phyloP scores from a whole-genome alignment of 306 rosid species.

The Senna tora region DNA sequence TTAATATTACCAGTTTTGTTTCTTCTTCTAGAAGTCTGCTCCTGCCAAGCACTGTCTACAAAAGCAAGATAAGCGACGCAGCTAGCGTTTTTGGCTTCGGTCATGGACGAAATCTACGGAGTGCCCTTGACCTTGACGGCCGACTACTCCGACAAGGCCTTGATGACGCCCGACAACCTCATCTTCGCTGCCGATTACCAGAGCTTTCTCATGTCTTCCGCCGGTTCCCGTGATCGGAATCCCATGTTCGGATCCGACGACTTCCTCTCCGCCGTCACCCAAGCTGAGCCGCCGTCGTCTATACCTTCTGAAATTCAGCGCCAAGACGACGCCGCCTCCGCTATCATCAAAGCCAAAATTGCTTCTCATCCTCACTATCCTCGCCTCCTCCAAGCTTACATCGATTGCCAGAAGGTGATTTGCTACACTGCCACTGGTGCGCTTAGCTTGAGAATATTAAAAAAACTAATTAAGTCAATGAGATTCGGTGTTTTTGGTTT shows the following conservation, averaged over 20 bases:
- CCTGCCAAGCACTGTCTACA: neutral
- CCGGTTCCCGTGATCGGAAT: constrained; percentile 44
- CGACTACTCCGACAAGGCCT: constrained; percentile 61
- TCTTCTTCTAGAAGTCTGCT: constrained; percentile 33
- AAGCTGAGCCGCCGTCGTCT: constrained; percentile 38
- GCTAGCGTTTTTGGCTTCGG: too few species aligned
- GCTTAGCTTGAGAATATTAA: neutral
- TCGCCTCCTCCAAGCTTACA: constrained; percentile 74
- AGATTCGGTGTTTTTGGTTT: neutral
- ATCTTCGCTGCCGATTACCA: constrained; percentile 67
- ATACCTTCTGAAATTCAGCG: constrained; percentile 48
- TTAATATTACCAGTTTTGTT: constrained; percentile 3
- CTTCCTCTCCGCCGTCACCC: constrained; percentile 58
- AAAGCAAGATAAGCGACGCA: neutral
- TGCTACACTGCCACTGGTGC: neutral
- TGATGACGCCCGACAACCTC: constrained; percentile 79
- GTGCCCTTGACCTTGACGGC: constrained; percentile 42
- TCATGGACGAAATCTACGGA: constrained; percentile 78
- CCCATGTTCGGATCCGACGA: constrained; percentile 76
- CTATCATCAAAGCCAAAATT: constrained; percentile 68
- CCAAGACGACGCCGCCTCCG: constrained; percentile 49
- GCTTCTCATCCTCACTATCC: constrained; percentile 84
- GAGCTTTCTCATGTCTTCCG: constrained; percentile 46
- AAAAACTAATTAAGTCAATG: neutral
- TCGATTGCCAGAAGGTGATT: constrained; percentile 87